Percentiles rank a stretch among this genome's conserved stretches.
Evolutionary conservation across 306 rosid species (phyloP).

Genomic region (Casuarina cunninghamiana): DNA sequence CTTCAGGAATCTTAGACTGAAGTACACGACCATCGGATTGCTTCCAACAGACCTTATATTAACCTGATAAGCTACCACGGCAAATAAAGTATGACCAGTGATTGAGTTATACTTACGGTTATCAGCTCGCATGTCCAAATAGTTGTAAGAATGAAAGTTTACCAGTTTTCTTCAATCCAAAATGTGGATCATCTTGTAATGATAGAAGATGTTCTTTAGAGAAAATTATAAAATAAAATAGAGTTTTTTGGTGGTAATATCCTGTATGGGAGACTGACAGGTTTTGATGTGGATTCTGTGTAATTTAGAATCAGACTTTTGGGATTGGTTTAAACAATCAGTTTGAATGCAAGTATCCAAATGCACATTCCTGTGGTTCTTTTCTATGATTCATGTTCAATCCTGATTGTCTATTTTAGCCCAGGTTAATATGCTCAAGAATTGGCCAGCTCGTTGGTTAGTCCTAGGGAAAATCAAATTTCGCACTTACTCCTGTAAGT

Average conservation of each 20-base stretch:
- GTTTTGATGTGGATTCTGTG: not conserved
- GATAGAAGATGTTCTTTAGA: not conserved
- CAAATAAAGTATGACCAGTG: not conserved
- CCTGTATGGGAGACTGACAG: not conserved
- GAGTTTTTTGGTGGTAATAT: not conserved
- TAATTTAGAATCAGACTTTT: not conserved
- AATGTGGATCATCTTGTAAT: not conserved
- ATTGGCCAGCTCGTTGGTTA: not conserved
- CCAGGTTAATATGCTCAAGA: not conserved
- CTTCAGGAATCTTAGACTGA: slow-evolving; percentile 34
- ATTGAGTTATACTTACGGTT: not conserved
- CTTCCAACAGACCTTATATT: not conserved
- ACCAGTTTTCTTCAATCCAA: not conserved
- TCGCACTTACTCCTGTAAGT: not conserved
- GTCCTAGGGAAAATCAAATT: not conserved
- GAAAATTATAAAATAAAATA: too few species aligned
- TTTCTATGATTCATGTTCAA: not conserved
- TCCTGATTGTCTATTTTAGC: not conserved
- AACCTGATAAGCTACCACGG: not conserved
- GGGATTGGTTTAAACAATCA: too few species aligned
- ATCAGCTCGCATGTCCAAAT: not conserved
- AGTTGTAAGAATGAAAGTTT: not conserved
- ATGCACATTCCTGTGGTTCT: not conserved
- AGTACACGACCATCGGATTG: not conserved
- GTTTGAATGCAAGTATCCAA: too few species aligned